Evolutionary conservation across 163 green algal species (phyloP), one percentile per base, ranked within the genome.

Genomic region (Coccomyxa subellipsoidea): DNA sequence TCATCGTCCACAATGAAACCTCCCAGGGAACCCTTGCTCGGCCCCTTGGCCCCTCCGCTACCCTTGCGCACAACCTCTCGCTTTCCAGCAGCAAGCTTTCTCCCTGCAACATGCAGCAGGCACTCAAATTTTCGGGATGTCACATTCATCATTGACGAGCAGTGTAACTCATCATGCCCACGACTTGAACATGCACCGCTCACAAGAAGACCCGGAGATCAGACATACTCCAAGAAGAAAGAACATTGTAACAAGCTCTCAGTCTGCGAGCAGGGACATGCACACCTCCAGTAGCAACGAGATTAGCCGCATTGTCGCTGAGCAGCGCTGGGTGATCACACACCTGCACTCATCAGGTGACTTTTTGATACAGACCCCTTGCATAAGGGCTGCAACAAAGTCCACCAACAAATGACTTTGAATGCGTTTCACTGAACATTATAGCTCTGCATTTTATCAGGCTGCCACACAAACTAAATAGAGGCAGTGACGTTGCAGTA

Each of bases 261-360:
- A n/a, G n/a, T n/a, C n/a, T n/a, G n/a, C n/a, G n/a, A n/a, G n/a
- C n/a, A 18, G 3, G 5, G 47, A 59, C 23, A 18, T 76, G 80
- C 82, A 66, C 77, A 87, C 84, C 85, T 89, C 81, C 69, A 21
- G 18, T 70, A 15, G 71, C 82, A 4, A 91, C 81, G 31, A 89
- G 83, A 34, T 84, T 29, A 0, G 88, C 88, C 0, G 91, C 91
- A 5, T 84, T 77, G 8, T 94, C 84, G 53, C 81, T 95, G 32
- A 98, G 88, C 80, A 98, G 87, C 7, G 86, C 90, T 1, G 95
- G 95, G 84, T 99, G 95, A 82, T 96, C 92, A 84, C 95, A 99
- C 27, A 98, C 94, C 90, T 98, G 98, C 85, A 95, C 96, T 12
- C 47, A 59, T 12, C 47, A 59, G 47, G 15, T n/a, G n/a, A n/a